Percentiles rank a stretch among this genome's conserved stretches.
Conservation (phyloP, 2,329 filamentous ascomycete genomes). For the Aureobasidium lini region DNA sequence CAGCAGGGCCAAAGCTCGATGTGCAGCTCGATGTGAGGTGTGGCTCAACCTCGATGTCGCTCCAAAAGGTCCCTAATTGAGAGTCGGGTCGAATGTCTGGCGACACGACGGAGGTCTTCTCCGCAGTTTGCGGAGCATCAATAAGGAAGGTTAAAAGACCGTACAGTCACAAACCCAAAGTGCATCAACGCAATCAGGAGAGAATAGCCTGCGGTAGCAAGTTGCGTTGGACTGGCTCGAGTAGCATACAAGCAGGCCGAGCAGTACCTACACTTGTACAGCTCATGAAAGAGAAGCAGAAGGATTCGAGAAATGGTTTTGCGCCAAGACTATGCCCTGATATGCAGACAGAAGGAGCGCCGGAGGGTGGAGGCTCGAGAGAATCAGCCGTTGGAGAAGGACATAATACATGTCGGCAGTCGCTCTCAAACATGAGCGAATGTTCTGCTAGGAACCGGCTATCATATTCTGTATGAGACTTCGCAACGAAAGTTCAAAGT, state of each 20-base stretch:
- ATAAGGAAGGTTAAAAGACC: neutral
- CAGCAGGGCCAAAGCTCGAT: too few relatives aligned
- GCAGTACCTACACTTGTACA: too few relatives aligned
- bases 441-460: too few relatives aligned
- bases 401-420: constrained; percentile 1
- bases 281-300: neutral
- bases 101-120: neutral
- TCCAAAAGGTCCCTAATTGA: neutral
- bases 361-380: neutral
- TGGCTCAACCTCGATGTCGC: neutral
- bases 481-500: neutral
- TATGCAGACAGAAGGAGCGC: neutral
- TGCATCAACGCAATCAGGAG: neutral
- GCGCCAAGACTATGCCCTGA: neutral
- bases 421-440: too few relatives aligned
- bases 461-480: neutral
- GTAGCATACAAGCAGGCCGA: too few relatives aligned
- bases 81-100: neutral
- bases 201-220: too few relatives aligned
- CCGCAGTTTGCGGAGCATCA: neutral
- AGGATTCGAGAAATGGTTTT: neutral
- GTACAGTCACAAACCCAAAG: neutral
- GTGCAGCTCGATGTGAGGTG: too few relatives aligned
- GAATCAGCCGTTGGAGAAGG: neutral
- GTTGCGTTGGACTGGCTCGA: too few relatives aligned